Conservation (phyloP, 2,329 filamentous ascomycete species). For the Cladophialophora chaetospira region DNA sequence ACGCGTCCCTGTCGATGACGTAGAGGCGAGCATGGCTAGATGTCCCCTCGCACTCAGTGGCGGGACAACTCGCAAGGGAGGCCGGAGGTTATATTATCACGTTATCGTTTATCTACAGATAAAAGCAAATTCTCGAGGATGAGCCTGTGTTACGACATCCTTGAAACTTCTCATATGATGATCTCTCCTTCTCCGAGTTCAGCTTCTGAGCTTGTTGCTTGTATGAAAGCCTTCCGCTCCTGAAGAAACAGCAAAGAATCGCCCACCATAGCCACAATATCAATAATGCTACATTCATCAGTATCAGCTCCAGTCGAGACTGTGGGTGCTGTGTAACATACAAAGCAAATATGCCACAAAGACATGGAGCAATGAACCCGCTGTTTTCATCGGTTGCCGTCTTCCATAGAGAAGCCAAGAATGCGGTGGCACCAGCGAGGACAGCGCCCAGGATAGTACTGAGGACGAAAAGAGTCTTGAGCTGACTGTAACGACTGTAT, state of each 20-base stretch:
- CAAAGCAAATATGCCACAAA: neutral
- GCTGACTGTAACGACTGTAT: neutral
- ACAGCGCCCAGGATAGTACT: neutral
- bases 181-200: neutral
- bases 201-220: neutral
- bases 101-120: too few species aligned
- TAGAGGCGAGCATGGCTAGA: neutral
- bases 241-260: neutral
- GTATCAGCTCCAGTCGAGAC: neutral
- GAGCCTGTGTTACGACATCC: neutral
- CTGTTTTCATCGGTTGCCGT: neutral
- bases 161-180: neutral
- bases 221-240: neutral
- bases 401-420: neutral
- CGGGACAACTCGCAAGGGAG: too few species aligned
- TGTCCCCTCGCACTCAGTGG: too few species aligned
- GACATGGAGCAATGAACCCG: neutral
- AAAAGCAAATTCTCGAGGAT: too few species aligned
- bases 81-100: too few species aligned
- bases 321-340: neutral
- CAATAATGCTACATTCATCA: neutral
- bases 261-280: neutral
- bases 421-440: neutral
- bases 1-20: neutral
- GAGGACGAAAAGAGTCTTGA: neutral